Conservation (phyloP, 2,329 filamentous ascomycete species). For the Dactylella cylindrospora region DNA sequence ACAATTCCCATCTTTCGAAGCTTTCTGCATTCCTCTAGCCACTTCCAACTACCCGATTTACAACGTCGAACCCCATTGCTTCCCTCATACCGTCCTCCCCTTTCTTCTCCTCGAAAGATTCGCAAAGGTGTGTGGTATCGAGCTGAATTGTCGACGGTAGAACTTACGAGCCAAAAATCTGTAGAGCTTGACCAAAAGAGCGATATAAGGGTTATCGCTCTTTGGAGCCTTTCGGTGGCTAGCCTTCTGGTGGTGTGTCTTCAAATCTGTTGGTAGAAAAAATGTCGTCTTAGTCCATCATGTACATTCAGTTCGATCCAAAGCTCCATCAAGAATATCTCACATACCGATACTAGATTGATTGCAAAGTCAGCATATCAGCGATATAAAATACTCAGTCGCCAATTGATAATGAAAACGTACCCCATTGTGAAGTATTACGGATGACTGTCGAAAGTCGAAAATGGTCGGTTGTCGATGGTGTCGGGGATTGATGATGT, state of each 20-base stretch:
- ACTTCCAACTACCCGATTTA: slow-evolving; percentile 7
- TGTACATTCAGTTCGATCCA: too few species aligned
- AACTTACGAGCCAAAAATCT: slow-evolving; percentile 90
- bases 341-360: slow-evolving; percentile 39
- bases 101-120: slow-evolving; percentile 20
- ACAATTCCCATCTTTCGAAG: slow-evolving; percentile 3
- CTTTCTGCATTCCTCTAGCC: slow-evolving; percentile 45
- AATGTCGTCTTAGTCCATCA: slow-evolving; percentile 32
- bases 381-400: slow-evolving; percentile 1
- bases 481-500: slow-evolving; percentile 40
- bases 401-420: slow-evolving; percentile 2
- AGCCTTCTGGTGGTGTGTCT: slow-evolving; percentile 65
- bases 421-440: slow-evolving; percentile 44
- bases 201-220: slow-evolving; percentile 97
- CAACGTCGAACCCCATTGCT: slow-evolving; percentile 17
- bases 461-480: slow-evolving; percentile 12
- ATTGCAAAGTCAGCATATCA: slow-evolving; percentile 13
- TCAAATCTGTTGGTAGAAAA: slow-evolving; percentile 53
- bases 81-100: slow-evolving; percentile 26
- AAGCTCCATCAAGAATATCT: slow-evolving; percentile 15
- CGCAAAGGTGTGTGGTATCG: slow-evolving; percentile 15
- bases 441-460: slow-evolving; percentile 7
- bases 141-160: slow-evolving; percentile 46
- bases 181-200: slow-evolving; percentile 97
- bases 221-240: slow-evolving; percentile 90